Base-by-base conservation (phyloP, 108 stramenopile genomes). In the Pseudonitzschia multiseries region DNA sequence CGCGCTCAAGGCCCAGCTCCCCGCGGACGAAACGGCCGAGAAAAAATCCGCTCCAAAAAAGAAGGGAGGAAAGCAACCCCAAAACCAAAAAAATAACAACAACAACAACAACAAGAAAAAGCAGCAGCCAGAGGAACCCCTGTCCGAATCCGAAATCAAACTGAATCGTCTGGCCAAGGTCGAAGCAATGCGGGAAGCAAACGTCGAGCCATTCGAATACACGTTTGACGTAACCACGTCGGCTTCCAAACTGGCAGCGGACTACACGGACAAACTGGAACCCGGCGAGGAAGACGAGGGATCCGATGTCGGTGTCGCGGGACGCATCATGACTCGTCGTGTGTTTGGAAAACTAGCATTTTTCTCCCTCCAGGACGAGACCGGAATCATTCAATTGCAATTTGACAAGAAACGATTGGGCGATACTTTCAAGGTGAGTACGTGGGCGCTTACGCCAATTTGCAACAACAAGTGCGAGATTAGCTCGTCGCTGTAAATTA, bases 291-390 rank as follows among this genome's bases (percentile, higher is more conserved):
- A 93, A 80, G 96, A 97, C 73, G 84, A 85, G 57, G 76, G 18
- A 40, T 87, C 83, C 10, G 82, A 91, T 36, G 90, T 97, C 20
- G 70, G 87, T 1, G 91, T 97, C 31, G 95, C 96, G 15, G 98
- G 98, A 4, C 88, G 98, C 22, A 91, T 98, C 73, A 94, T 97
- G 96, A 91, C 93, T 13, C 72, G 94, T 54, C 88, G 98, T 31
- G 92, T 97, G 17, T 98, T 98, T 86, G 98, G 98, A 33, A 96
- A 97, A 72, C 83, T 98, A 46, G 96, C 97, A 4, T 98, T 98
- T 77, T 97, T 97, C 73, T 85, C 90, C 8, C 68, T 98, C 74
- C 97, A 96, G 77, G 95, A 92, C 77, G 93, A 94, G 76, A 84
- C 86, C n/a, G 96, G 92, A 28, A 81, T 72, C 14, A 91, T 98